Conservation (phyloP, 306 rosid genomes). For the Medicago truncatula region MtrunA17r5.0-ANR NC_053049.1:37658501-37659000, state of each 20-base stretch:
- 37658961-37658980: background rate
- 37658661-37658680: constrained; percentile 75
- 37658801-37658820: constrained; percentile 7
- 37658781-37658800: constrained; percentile 71
- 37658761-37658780: constrained; percentile 77
- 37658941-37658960: background rate
- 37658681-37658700: constrained; percentile 50
- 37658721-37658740: constrained; percentile 65
- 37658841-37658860: constrained; percentile 72
- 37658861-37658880: constrained; percentile 74
- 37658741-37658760: constrained; percentile 73
- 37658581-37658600: too few species aligned
- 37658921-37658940: constrained; percentile 3
- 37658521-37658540: too few species aligned
- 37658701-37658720: constrained; percentile 22
- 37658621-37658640: background rate
- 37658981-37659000: constrained; percentile 13
- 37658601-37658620: background rate
- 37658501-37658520: background rate
- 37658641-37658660: constrained; percentile 17
- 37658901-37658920: constrained; percentile 41
- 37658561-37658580: background rate
- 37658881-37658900: constrained; percentile 68
- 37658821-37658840: constrained; percentile 46
- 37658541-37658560: too few species aligned